Evolutionary conservation across 805 yeast species (phyloP).

Genomic region (Candida ipomoeae): DNA sequence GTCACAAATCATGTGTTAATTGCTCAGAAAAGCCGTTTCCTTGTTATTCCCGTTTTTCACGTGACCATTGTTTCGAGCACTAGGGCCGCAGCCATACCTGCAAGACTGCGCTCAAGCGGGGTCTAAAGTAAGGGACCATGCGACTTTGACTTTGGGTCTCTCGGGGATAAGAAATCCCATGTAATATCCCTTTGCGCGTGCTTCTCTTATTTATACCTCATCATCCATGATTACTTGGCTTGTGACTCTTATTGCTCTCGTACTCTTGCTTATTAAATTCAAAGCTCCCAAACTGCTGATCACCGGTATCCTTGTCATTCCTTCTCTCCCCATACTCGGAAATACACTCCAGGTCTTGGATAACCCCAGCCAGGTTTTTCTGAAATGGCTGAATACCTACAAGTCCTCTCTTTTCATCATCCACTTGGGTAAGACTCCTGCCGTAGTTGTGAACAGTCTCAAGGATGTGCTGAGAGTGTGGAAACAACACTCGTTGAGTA

Average conservation of each 20-base stretch:
- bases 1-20: not conserved
- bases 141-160: not conserved
- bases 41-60: not conserved
- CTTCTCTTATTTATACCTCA: not conserved
- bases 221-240: not conserved
- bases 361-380: conserved; percentile 49
- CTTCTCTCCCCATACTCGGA: conserved; percentile 51
- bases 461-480: conserved; percentile 52
- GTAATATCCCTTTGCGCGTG: not conserved
- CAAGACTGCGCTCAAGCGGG: not conserved
- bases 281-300: conserved; percentile 15
- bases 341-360: conserved; percentile 40
- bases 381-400: conserved; percentile 41
- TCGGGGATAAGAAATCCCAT: not conserved
- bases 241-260: not conserved
- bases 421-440: conserved; percentile 51
- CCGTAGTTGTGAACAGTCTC: conserved; percentile 65
- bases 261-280: not conserved
- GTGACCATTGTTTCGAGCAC: not conserved
- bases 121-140: too few relatives aligned
- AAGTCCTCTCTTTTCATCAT: conserved; percentile 53
- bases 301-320: conserved; percentile 39
- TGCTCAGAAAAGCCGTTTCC: not conserved
- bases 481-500: conserved; percentile 44
- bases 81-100: not conserved